Conservation (phyloP, 805 yeast genomes). For the Cyberlindnera galapagoensis region DNA sequence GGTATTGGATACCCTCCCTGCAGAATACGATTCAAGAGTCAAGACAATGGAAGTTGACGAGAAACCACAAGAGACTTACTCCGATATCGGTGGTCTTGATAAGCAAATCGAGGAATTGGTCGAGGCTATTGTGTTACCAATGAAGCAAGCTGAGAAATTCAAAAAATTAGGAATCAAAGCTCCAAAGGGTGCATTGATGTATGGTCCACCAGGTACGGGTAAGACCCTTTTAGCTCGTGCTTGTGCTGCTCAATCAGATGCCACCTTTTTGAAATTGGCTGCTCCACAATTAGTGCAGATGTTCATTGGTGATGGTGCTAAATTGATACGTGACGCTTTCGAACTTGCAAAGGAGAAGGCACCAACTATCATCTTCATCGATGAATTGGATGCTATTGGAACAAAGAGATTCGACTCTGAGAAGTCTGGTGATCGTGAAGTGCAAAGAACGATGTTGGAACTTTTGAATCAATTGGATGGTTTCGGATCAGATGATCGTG, state of each 20-base stretch:
- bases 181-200: conserved; percentile 97
- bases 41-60: conserved; percentile 99
- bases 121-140: conserved; percentile 96
- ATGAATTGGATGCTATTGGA: conserved; percentile 98
- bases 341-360: conserved; percentile 97
- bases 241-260: conserved; percentile 98
- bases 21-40: conserved; percentile 95
- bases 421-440: conserved; percentile 96
- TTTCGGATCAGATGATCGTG: conserved; percentile 94
- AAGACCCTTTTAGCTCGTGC: conserved; percentile 96
- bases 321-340: conserved; percentile 94
- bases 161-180: conserved; percentile 92
- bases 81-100: conserved; percentile 97
- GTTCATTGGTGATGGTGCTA: conserved; percentile 99
- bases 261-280: conserved; percentile 91
- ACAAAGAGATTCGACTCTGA: conserved; percentile 97
- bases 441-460: conserved; percentile 98
- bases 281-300: conserved; percentile 98
- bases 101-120: conserved; percentile 97
- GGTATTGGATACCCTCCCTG: conserved; percentile 89
- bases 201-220: conserved; percentile 99
- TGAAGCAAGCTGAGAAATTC: conserved; percentile 97
- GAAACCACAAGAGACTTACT: conserved; percentile 94
- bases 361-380: conserved; percentile 95
- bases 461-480: conserved; percentile 96